These are phyloP conservation scores for Venturia carpophila DNA, from an alignment of 2,329 filamentous ascomycete genomes.

Conservation along the genomic window DNA sequence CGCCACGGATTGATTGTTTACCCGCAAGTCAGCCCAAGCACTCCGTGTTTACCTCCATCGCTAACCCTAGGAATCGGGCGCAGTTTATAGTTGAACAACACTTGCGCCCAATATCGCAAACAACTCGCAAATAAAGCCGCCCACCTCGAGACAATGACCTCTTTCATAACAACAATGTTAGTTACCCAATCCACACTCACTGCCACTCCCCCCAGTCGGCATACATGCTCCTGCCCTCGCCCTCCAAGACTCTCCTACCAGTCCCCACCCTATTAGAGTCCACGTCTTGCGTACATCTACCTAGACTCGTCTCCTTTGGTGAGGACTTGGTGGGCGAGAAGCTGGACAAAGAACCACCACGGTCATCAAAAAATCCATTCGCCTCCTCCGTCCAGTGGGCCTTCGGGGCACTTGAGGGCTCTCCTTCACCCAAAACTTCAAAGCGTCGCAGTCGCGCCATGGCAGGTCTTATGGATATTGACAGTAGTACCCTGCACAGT, in stretches of 20 bases:
- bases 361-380: neutral
- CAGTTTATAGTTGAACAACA: conserved; percentile 7
- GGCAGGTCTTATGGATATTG: conserved; percentile 9
- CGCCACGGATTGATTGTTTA: conserved; percentile 4
- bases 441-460: conserved; percentile 4
- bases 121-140: neutral
- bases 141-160: conserved; percentile 50
- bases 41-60: neutral
- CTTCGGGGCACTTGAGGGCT: neutral
- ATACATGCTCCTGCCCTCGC: conserved; percentile 24
- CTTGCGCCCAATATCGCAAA: neutral
- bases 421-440: conserved; percentile 6
- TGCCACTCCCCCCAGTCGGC: conserved; percentile 26
- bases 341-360: neutral
- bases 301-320: conserved; percentile 19
- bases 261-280: conserved; percentile 38
- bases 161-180: conserved; percentile 76
- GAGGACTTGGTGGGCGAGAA: neutral
- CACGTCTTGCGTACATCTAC: conserved; percentile 32
- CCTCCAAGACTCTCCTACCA: conserved; percentile 34
- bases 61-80: neutral
- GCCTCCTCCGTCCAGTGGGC: neutral
- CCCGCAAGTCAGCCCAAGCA: neutral
- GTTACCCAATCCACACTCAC: conserved; percentile 38
- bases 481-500: conserved; percentile 28